phyloP scores from a whole-genome alignment of 2,329 filamentous ascomycete genomes.

The Daldinia sp. region DNA sequence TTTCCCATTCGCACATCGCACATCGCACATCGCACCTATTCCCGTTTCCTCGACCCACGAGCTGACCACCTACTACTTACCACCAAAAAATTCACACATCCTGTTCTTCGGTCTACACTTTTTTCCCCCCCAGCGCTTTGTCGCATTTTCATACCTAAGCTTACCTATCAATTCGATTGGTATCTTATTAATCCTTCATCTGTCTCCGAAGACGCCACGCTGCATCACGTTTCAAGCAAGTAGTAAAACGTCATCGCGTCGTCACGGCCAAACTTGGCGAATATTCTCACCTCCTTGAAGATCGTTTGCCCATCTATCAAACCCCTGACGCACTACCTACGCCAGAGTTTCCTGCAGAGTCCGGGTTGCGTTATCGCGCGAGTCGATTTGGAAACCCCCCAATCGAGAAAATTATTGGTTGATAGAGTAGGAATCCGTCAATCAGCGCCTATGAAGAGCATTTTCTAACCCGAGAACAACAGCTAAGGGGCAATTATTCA shows the following conservation, averaged over 20 bases:
- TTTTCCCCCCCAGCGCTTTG: conserved; percentile 16
- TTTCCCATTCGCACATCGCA: too few relatives aligned
- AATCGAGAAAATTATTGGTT: conserved; percentile 29
- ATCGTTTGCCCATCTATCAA: conserved; percentile 28
- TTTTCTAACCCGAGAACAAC: conserved; percentile 17
- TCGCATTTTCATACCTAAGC: conserved; percentile 25
- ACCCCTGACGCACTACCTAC: conserved; percentile 29
- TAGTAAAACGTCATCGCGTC: conserved; percentile 32
- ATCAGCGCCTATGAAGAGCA: conserved; percentile 17
- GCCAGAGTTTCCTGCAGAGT: conserved; percentile 20
- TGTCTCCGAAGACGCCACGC: conserved; percentile 12
- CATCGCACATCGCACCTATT: conserved; percentile 18
- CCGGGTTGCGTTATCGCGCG: conserved; percentile 20
- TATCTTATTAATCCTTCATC: conserved; percentile 25
- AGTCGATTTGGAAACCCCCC: conserved; percentile 14
- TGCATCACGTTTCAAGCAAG: conserved; percentile 27
- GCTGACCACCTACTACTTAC: conserved; percentile 20
- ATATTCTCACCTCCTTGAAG: conserved; percentile 26
- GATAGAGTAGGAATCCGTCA: conserved; percentile 8
- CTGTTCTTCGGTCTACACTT: neutral
- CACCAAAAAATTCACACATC: neutral
- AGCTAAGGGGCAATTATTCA: conserved; percentile 14
- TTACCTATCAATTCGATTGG: conserved; percentile 35
- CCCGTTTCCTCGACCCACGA: conserved; percentile 24
- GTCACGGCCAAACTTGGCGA: conserved; percentile 24